Base-by-base conservation (phyloP, 2,329 filamentous ascomycete genomes). In the Pestalotiopsis sp. region DNA sequence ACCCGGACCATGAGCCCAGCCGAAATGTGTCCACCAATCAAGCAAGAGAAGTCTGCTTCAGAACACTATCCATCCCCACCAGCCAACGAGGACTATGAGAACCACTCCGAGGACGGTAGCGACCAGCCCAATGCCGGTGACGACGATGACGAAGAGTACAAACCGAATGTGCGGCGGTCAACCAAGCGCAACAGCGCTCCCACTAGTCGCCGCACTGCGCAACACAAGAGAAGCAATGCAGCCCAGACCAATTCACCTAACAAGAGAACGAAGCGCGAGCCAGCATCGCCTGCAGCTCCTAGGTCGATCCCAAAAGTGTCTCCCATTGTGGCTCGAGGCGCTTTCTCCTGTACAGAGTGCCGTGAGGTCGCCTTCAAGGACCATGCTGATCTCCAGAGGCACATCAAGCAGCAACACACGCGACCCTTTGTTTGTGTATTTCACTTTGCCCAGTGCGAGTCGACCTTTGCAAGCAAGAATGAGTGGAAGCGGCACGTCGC, bases 401-500 rank as follows among this genome's bases (percentile, higher is more conserved):
- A 90, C 74, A 79, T 84, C 73, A 85, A 85, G 69, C 83, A 83
- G 67, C 79, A 84, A 36, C 89, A 91, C 74, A 86, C 83, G 2
- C 86, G 88, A 1, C 86, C 89, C 0, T 96, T 95, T 76, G 84
- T 86, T 23, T 98, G 95, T 79, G 89, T 94, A 67, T 94, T 98
- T 78, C 84, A 88, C 41, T 90, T 89, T 67, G 96, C 94, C 69
- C 92, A 92, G 45, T 98, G 95, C 81, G 73, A 71, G 0, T 88
- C 90, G 3, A 90, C 86, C 0, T 97, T 97, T 76, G 86, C 87
- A 3, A 91, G 87, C 73, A 97, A 97, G 82, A 97, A 97, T 77
- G 95, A 98, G 79, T 98, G 95, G 95, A 98, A 98, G 80, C 90
- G 95, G 0, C 95, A 98, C 77, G 89, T 95, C 75, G 83, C 85